These are phyloP conservation scores for Ogataea sp. DNA, from an alignment of 805 yeast species.

Conservation along the genomic window DNA sequence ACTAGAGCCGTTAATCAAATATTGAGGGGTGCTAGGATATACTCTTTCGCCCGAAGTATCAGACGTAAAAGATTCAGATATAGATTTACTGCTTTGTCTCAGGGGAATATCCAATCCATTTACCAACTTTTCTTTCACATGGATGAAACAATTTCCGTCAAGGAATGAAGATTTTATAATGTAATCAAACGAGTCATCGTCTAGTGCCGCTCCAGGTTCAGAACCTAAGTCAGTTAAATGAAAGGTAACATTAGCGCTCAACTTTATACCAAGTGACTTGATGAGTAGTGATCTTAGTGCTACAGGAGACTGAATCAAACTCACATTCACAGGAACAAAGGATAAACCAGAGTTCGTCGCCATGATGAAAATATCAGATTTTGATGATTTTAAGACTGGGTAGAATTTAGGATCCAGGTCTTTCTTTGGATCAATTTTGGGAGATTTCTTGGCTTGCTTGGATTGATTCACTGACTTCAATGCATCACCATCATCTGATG, in stretches of 20 bases:
- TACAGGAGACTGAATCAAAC: conserved; percentile 18
- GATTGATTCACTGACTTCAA: no score
- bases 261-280: conserved; percentile 25
- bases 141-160: conserved; percentile 16
- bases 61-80: background rate
- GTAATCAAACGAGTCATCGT: conserved; percentile 36
- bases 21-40: conserved; percentile 40
- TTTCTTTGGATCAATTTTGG: no score
- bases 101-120: background rate
- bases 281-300: conserved; percentile 34
- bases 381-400: conserved; percentile 27
- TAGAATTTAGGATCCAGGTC: conserved; percentile 28
- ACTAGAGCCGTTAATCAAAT: conserved; percentile 29
- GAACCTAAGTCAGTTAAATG: conserved; percentile 67
- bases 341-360: conserved; percentile 55
- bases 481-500: no score
- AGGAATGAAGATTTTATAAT: conserved; percentile 28
- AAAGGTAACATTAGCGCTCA: conserved; percentile 30
- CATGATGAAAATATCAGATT: conserved; percentile 34
- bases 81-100: background rate
- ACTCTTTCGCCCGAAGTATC: conserved; percentile 22
- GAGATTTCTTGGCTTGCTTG: no score
- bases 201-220: conserved; percentile 47
- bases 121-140: conserved; percentile 8
- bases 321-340: conserved; percentile 43